Percentiles rank a stretch among this genome's conserved stretches.
phyloP scores from a whole-genome alignment of 805 yeast genomes.

The Candida multigemmis region DNA sequence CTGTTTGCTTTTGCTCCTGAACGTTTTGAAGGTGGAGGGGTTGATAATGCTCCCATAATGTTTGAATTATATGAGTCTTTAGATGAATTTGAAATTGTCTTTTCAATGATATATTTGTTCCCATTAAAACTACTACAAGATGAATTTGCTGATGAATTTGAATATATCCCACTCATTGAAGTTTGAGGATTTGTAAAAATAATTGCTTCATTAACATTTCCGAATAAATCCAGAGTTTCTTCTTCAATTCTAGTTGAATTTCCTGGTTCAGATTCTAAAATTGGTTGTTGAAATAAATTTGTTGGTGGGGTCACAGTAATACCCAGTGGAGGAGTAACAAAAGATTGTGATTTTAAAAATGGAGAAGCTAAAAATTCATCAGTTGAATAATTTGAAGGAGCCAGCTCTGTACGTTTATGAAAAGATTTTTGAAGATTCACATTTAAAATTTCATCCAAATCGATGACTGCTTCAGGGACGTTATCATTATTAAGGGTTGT shows the following conservation, averaged over 20 bases:
- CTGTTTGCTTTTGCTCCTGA: conserved; percentile 37
- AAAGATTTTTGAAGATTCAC: conserved; percentile 13
- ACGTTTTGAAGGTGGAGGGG: conserved; percentile 14
- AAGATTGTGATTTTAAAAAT: conserved; percentile 9
- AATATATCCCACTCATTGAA: conserved; percentile 12
- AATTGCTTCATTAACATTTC: conserved; percentile 7
- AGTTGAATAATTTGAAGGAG: conserved; percentile 10
- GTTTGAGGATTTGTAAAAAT: conserved; percentile 14
- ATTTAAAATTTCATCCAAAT: conserved; percentile 27
- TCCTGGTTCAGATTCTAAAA: conserved; percentile 15
- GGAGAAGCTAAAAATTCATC: conserved; percentile 25
- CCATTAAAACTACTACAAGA: conserved; percentile 20
- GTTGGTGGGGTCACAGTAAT: conserved; percentile 7
- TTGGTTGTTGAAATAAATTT: conserved; percentile 18
- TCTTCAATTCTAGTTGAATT: conserved; percentile 5
- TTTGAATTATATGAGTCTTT: conserved; percentile 13
- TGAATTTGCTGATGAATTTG: conserved; percentile 22
- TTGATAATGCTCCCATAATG: conserved; percentile 2
- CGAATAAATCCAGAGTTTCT: conserved; percentile 3
- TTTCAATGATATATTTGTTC: conserved; percentile 14
- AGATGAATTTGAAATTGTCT: conserved; percentile 23
- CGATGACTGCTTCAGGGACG: conserved; percentile 31
- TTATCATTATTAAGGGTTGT: conserved; percentile 15
- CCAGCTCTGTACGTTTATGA: conserved; percentile 12
- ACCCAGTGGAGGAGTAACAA: conserved; percentile 8